Evolutionary conservation across 108 stramenopile species (phyloP).

Genomic region (Pelagomonas calceolata): DNA sequence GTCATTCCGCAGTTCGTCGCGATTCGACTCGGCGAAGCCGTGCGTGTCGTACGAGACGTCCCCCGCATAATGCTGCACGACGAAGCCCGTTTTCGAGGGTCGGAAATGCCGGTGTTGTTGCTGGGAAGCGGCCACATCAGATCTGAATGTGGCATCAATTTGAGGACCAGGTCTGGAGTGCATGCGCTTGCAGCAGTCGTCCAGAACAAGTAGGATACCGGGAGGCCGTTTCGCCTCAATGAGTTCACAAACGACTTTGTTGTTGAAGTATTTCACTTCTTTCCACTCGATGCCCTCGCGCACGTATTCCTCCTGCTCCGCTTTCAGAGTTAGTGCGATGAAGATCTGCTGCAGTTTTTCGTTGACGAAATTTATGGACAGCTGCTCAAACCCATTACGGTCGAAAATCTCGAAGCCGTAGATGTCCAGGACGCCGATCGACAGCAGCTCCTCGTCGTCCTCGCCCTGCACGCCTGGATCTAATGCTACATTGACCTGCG

Average conservation of each 20-base stretch:
- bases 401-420: conserved; percentile 44
- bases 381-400: conserved; percentile 44
- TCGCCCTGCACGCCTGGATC: conserved; percentile 7
- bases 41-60: conserved; percentile 13
- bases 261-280: conserved; percentile 48
- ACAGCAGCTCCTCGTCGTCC: conserved; percentile 8
- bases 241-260: conserved; percentile 41
- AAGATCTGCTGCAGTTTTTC: conserved; percentile 59
- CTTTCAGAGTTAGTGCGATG: conserved; percentile 48
- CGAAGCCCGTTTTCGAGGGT: background rate
- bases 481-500: conserved; percentile 29
- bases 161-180: background rate
- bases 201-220: conserved; percentile 48
- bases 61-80: conserved; percentile 22
- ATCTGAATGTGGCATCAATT: conserved; percentile 1
- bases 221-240: conserved; percentile 36
- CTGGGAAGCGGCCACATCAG: background rate
- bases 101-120: background rate
- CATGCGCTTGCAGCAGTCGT: conserved; percentile 29
- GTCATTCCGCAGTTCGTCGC: conserved; percentile 13
- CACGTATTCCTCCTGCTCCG: conserved; percentile 53
- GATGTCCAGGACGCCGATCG: conserved; percentile 35
- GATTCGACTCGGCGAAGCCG: conserved; percentile 20
- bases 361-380: conserved; percentile 46
- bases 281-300: conserved; percentile 47